Conservation (phyloP, 208 protist genomes). For the Leishmania amazonensis region DNA sequence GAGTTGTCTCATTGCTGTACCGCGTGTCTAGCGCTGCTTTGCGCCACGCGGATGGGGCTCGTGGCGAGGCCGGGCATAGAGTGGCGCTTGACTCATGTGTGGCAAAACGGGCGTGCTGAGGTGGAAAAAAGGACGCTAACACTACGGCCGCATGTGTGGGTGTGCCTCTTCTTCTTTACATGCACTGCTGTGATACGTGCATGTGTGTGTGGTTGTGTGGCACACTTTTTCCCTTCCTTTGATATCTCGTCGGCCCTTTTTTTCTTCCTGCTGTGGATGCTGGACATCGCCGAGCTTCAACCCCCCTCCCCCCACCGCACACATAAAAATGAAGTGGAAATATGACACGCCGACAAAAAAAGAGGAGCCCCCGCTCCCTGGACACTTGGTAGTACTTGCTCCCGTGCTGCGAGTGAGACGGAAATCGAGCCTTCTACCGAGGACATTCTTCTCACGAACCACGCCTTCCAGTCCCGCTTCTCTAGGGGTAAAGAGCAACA, state of each 20-base stretch:
- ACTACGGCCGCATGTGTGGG: neutral
- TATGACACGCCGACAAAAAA: neutral
- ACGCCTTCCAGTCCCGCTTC: neutral
- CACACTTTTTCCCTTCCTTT: slow-evolving; percentile 6
- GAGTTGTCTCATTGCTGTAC: neutral
- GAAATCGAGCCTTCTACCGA: neutral
- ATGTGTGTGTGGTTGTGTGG: neutral
- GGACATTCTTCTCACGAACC: neutral
- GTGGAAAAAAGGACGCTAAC: too few species aligned
- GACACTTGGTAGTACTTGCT: neutral
- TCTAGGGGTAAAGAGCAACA: neutral
- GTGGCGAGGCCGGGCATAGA: neutral
- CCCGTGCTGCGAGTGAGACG: neutral
- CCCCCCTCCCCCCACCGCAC: neutral
- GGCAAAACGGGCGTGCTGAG: neutral
- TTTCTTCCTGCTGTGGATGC: neutral
- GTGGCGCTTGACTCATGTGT: neutral
- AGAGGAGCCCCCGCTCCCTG: neutral
- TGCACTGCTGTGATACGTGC: neutral
- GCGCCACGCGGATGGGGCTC: neutral
- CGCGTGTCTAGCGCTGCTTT: neutral
- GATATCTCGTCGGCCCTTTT: neutral
- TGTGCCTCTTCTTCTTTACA: neutral
- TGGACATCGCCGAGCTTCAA: neutral
- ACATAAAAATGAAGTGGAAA: neutral